A percentile compares a stretch with the other conserved stretches of the same genome.
Evolutionary conservation across 371 early-diverging fungal genomes (phyloP).

Genomic region (Chytridiales sp.): DNA sequence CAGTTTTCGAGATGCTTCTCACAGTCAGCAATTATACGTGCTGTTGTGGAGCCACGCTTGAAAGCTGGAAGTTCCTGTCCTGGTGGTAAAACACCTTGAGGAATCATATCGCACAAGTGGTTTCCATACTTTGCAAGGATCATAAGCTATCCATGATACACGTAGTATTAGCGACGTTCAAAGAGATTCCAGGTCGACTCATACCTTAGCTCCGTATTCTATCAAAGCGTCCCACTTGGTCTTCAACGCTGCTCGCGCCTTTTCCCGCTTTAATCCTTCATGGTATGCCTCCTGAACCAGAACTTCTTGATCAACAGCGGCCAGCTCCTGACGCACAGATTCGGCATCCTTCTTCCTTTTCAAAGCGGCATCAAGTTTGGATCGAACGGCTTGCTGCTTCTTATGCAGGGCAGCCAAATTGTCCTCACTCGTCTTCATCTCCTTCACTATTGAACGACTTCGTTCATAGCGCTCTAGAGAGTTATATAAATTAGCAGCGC

Average conservation of each 20-base stretch:
- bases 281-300: slow-evolving; percentile 18
- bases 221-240: slow-evolving; percentile 26
- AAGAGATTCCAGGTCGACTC: slow-evolving; percentile 1
- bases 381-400: slow-evolving; percentile 19
- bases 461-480: slow-evolving; percentile 12
- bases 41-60: slow-evolving; percentile 11
- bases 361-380: slow-evolving; percentile 24
- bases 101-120: slow-evolving; percentile 33
- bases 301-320: slow-evolving; percentile 28
- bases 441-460: slow-evolving; percentile 26
- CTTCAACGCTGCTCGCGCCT: slow-evolving; percentile 12
- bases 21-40: slow-evolving; percentile 5
- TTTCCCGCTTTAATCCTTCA: slow-evolving; percentile 30
- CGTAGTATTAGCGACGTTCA: not conserved
- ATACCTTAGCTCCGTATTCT: slow-evolving; percentile 28
- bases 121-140: slow-evolving; percentile 35
- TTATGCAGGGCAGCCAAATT: slow-evolving; percentile 19
- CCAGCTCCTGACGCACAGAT: slow-evolving; percentile 18
- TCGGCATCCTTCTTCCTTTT: slow-evolving; percentile 24
- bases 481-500: not conserved
- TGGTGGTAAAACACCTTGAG: slow-evolving; percentile 34
- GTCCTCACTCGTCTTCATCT: slow-evolving; percentile 18
- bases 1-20: slow-evolving; percentile 9
- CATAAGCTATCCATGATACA: slow-evolving; percentile 6
- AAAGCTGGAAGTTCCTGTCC: slow-evolving; percentile 30